Base-by-base conservation (phyloP, 768 basidiomycete genomes). In the Sporobolomyces roseus region DNA sequence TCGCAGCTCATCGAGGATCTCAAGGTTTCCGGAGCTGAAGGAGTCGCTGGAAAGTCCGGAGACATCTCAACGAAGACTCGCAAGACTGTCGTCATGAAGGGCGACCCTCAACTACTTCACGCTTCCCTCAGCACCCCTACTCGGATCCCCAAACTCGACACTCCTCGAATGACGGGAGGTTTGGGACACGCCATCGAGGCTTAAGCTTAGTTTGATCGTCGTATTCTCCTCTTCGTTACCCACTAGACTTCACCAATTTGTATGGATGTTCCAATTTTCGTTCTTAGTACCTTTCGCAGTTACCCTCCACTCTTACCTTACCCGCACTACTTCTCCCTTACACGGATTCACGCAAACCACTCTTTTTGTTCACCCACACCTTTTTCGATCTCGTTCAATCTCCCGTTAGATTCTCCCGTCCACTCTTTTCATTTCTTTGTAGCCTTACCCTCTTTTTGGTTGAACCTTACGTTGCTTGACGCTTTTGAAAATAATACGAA, bases 1-100 rank as follows among this genome's bases (percentile, higher is more conserved):
- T 69, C 70, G 4, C 43, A 54, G 27, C 33, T 70, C 35, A 60
- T 70, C 59, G 66, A 65, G 30, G 25, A 17, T 16, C 65, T 71
- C 53, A 61, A 55, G 53, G 33, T 54, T 19, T 66, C 63, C 10
- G 73, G 69, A 19, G 66, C 51, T 3, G 43, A 53, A 30, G 69
- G 69, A 19, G 63, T 65, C 54, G 35, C 45, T 21, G 73, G 69
- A 66, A 71, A 74, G 69, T 7, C 14, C 2, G 41, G 49, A 55
- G 73, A 74, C 55, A 45, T 74, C 30, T 23, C 48, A 16, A 45
- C 25, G 5, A 41, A 41, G 21, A 52, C 43, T 6, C 12, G n/a
- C 10, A n/a, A 32, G 48, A 55, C 30, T 4, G 17, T 36, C 38
- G 62, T 63, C 32, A 70, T 73, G 63, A 73, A 69, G 61, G 71